Evolutionary conservation across 306 rosid genomes (phyloP).

Genomic region (Gynostemma pentaphyllum): DNA sequence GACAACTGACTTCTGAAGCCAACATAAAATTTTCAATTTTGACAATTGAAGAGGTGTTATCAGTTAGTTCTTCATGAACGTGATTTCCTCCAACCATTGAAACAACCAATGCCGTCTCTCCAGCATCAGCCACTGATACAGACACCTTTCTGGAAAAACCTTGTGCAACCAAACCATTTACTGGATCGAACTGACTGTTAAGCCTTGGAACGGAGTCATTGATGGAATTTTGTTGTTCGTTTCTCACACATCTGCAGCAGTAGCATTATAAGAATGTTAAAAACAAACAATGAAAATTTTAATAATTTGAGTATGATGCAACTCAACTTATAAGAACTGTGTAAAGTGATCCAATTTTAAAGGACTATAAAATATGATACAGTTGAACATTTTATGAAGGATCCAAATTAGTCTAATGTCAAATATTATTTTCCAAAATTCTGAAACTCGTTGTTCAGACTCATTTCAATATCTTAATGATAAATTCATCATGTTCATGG

Average conservation of each 20-base stretch:
- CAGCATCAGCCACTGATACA: conserved; percentile 78
- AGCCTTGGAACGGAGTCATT: conserved; percentile 25
- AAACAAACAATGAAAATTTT: conserved; percentile 8
- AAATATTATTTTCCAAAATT: neutral
- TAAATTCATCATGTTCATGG: too few relatives aligned
- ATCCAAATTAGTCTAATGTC: neutral
- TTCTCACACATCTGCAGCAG: conserved; percentile 54
- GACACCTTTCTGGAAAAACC: conserved; percentile 57
- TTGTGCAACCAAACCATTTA: conserved; percentile 25
- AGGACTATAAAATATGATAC: neutral
- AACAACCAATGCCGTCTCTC: conserved; percentile 90
- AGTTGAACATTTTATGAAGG: neutral
- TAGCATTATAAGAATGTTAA: conserved; percentile 19
- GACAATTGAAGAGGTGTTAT: conserved; percentile 22
- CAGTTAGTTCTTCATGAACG: conserved; percentile 27
- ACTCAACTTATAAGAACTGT: neutral
- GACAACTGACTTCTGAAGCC: conserved; percentile 27
- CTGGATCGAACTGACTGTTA: conserved; percentile 21
- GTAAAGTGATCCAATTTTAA: conserved; percentile 14
- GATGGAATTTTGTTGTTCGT: conserved; percentile 35
- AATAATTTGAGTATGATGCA: neutral
- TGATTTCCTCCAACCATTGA: conserved; percentile 57
- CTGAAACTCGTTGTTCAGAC: too few relatives aligned
- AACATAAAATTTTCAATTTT: conserved; percentile 33
- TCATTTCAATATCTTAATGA: too few relatives aligned